phyloP scores from a whole-genome alignment of 2,329 filamentous ascomycete genomes.

The Fusarium sacchari region DNA sequence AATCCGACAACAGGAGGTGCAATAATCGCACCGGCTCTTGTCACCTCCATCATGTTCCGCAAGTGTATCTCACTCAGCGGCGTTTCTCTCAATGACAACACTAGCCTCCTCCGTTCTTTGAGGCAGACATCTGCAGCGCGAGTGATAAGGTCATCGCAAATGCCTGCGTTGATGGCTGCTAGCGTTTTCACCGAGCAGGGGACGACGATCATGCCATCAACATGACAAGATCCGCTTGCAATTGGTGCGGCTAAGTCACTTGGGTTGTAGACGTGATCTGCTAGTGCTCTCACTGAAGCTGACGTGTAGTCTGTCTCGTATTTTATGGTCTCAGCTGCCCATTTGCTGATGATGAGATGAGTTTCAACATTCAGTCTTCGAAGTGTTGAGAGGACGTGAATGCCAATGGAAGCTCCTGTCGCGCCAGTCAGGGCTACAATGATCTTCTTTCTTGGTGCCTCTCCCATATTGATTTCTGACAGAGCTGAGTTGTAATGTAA shows the following conservation, averaged over 20 bases:
- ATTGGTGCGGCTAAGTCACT: slow-evolving; percentile 54
- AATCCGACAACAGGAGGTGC: slow-evolving; percentile 20
- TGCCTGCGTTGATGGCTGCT: slow-evolving; percentile 6
- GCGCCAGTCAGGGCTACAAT: slow-evolving; percentile 62
- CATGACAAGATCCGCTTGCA: slow-evolving; percentile 9
- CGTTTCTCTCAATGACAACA: background rate
- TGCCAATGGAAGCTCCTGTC: slow-evolving; percentile 56
- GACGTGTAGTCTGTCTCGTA: slow-evolving; percentile 55
- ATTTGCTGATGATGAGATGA: slow-evolving; percentile 59
- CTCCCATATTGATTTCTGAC: background rate
- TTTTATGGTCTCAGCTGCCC: slow-evolving; percentile 59
- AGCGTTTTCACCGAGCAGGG: slow-evolving; percentile 18
- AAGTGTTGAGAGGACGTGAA: slow-evolving; percentile 54
- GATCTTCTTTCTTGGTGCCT: slow-evolving; percentile 44
- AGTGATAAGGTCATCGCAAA: slow-evolving; percentile 10
- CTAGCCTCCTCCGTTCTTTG: slow-evolving; percentile 8
- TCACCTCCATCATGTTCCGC: slow-evolving; percentile 17
- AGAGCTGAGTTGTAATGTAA: background rate
- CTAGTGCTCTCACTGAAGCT: slow-evolving; percentile 50
- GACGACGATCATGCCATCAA: slow-evolving; percentile 22
- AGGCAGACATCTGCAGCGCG: slow-evolving; percentile 15
- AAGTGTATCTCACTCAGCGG: slow-evolving; percentile 20
- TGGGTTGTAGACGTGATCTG: slow-evolving; percentile 51
- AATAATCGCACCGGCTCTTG: slow-evolving; percentile 9
- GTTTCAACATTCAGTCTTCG: slow-evolving; percentile 57